Evolutionary conservation across 2,329 filamentous ascomycete genomes (phyloP).

Genomic region (Phaeosphaeriaceae sp.): DNA sequence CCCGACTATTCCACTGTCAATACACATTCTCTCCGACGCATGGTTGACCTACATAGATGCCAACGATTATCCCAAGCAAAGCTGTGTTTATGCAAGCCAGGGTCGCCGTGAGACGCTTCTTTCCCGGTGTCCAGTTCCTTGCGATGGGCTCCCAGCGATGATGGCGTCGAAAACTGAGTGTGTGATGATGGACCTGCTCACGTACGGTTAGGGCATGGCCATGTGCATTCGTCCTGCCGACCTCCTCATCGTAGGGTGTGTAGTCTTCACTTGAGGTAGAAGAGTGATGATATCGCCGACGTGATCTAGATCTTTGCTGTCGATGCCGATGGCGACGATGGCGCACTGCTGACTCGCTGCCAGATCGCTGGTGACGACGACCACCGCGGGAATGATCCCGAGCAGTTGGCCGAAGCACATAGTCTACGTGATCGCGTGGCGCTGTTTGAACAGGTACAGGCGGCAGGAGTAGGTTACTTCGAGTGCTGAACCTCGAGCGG

Average conservation of each 20-base stretch:
- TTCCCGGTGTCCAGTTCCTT: slow-evolving; percentile 71
- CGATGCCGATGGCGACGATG: slow-evolving; percentile 18
- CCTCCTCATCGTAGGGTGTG: slow-evolving; percentile 27
- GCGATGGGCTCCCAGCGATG: slow-evolving; percentile 71
- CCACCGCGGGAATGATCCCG: slow-evolving; percentile 36
- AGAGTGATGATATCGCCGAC: slow-evolving; percentile 7
- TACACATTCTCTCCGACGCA: not conserved
- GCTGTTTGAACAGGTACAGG: slow-evolving; percentile 27
- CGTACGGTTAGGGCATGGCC: slow-evolving; percentile 28
- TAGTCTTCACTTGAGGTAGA: slow-evolving; percentile 20
- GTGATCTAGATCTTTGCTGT: slow-evolving; percentile 10
- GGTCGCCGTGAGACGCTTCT: slow-evolving; percentile 72
- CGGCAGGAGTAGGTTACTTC: slow-evolving; percentile 30
- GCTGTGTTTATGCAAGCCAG: slow-evolving; percentile 77
- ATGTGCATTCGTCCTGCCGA: slow-evolving; percentile 9
- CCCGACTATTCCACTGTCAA: slow-evolving; percentile 58
- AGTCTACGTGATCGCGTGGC: slow-evolving; percentile 38
- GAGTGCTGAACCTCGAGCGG: slow-evolving; percentile 21
- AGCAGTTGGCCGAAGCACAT: slow-evolving; percentile 34
- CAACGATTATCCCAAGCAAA: slow-evolving; percentile 72
- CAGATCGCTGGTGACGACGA: slow-evolving; percentile 21
- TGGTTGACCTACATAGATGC: slow-evolving; percentile 65
- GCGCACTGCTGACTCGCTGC: slow-evolving; percentile 3
- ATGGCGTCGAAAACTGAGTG: slow-evolving; percentile 49
- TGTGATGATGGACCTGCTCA: slow-evolving; percentile 40